Evolutionary conservation across 805 yeast species (phyloP).

Genomic region (Kuraishia molischiana): DNA sequence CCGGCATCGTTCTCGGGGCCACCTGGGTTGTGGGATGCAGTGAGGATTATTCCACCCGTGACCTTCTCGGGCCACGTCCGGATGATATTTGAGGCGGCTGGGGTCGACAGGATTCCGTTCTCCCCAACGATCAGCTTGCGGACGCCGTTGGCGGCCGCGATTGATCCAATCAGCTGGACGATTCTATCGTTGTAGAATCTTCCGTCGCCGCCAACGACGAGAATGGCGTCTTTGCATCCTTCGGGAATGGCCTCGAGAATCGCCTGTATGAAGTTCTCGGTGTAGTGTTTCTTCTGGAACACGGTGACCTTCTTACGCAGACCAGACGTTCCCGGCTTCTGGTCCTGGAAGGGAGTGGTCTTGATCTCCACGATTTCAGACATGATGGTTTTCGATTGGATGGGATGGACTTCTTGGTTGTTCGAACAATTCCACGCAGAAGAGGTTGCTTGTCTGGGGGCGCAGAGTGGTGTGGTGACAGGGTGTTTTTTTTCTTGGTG

Average conservation of each 20-base stretch:
- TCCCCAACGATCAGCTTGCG: slow-evolving; percentile 79
- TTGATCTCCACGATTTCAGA: slow-evolving; percentile 20
- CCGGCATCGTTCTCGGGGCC: slow-evolving; percentile 91
- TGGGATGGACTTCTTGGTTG: too few species aligned
- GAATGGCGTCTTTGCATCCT: slow-evolving; percentile 61
- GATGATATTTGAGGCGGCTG: slow-evolving; percentile 92
- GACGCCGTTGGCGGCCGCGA: slow-evolving; percentile 90
- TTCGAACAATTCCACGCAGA: too few species aligned
- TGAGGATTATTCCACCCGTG: slow-evolving; percentile 92
- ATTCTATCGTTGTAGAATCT: slow-evolving; percentile 81
- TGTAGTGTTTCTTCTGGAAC: slow-evolving; percentile 69
- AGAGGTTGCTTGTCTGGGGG: too few species aligned
- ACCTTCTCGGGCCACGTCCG: slow-evolving; percentile 51
- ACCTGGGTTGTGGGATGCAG: slow-evolving; percentile 98
- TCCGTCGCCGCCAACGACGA: slow-evolving; percentile 97
- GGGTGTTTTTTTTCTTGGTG: too few species aligned
- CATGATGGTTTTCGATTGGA: too few species aligned
- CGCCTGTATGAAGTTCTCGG: slow-evolving; percentile 91
- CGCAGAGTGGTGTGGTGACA: too few species aligned
- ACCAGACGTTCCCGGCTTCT: slow-evolving; percentile 98
- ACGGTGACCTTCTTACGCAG: slow-evolving; percentile 84
- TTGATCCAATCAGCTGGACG: slow-evolving; percentile 69
- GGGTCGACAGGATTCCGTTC: slow-evolving; percentile 83
- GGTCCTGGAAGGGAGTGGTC: slow-evolving; percentile 78
- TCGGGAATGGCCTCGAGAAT: slow-evolving; percentile 83